A percentile compares a stretch with the other conserved stretches of the same genome.
Conservation (phyloP, 2,329 filamentous ascomycete genomes). For the Metarhizium guizhouense region DNA sequence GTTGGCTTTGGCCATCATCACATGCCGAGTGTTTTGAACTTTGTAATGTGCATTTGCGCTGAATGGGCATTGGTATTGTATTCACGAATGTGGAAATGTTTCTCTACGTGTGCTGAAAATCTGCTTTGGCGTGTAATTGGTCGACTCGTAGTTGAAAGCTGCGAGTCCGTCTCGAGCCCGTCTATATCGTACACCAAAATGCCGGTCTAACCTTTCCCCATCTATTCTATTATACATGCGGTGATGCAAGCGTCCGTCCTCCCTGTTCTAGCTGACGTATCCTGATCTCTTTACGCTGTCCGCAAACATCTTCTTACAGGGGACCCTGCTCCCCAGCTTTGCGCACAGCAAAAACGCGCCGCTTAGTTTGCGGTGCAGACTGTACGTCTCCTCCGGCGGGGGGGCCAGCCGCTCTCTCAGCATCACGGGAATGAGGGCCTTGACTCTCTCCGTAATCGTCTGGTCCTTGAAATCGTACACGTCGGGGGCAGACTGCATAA, state of each 20-base stretch:
- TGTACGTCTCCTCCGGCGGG: constrained; percentile 96
- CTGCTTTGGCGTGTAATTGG: no score
- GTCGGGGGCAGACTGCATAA: constrained; percentile 64
- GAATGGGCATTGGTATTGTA: no score
- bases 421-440: constrained; percentile 86
- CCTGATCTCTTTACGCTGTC: constrained; percentile 36
- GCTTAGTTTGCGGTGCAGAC: constrained; percentile 86
- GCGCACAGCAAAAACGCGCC: constrained; percentile 93
- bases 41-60: no score
- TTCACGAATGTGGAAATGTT: no score
- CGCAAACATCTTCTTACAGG: constrained; percentile 72
- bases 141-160: no score
- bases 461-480: constrained; percentile 90
- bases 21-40: no score
- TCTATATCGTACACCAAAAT: no score
- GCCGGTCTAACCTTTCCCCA: no score
- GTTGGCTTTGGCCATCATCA: no score
- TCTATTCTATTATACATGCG: neutral
- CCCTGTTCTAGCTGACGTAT: constrained; percentile 11
- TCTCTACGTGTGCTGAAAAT: no score
- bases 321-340: constrained; percentile 70
- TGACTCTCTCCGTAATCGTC: constrained; percentile 92
- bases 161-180: no score
- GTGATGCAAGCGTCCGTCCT: neutral
- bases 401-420: constrained; percentile 78